Conservation (phyloP, 2,329 filamentous ascomycete species). For the Curvularia spicifera region DNA sequence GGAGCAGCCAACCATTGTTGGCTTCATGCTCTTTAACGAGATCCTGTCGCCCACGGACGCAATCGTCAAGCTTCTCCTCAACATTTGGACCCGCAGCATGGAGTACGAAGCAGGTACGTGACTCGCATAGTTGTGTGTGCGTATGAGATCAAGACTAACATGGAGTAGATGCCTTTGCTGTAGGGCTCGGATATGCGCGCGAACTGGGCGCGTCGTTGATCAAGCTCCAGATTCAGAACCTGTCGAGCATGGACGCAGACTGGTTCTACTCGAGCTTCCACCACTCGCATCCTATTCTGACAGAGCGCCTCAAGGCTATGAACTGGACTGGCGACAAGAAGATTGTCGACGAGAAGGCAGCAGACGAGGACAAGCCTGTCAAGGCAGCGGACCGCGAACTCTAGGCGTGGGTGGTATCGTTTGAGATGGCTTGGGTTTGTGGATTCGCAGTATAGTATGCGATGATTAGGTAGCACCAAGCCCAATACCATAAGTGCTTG, state of each 20-base stretch:
- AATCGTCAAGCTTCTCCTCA: conserved; percentile 94
- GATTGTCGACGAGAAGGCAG: conserved; percentile 56
- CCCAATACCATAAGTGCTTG: conserved; percentile 1
- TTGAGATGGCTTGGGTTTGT: conserved; percentile 7
- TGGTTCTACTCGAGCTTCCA: conserved; percentile 99
- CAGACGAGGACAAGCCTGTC: conserved; percentile 65
- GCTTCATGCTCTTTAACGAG: conserved; percentile 96
- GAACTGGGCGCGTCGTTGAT: conserved; percentile 88
- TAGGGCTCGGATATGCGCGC: conserved; percentile 79
- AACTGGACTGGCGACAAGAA: conserved; percentile 78
- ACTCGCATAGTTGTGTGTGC: neutral
- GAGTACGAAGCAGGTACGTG: conserved; percentile 85
- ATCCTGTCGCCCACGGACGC: conserved; percentile 93
- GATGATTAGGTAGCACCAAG: conserved; percentile 10
- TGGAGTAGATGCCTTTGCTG: conserved; percentile 77
- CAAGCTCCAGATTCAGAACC: conserved; percentile 97
- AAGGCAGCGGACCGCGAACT: conserved; percentile 79
- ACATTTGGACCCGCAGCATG: conserved; percentile 90
- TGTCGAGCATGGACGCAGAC: conserved; percentile 98
- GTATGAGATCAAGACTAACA: conserved; percentile 25
- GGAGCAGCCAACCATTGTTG: conserved; percentile 90
- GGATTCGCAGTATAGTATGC: conserved; percentile 2
- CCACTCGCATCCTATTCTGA: conserved; percentile 95
- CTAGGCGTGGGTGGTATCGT: conserved; percentile 51
- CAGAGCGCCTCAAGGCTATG: conserved; percentile 88